Evolutionary conservation across 73 alveolate genomes (phyloP).

Genomic region (Diophrys sp.): DNA sequence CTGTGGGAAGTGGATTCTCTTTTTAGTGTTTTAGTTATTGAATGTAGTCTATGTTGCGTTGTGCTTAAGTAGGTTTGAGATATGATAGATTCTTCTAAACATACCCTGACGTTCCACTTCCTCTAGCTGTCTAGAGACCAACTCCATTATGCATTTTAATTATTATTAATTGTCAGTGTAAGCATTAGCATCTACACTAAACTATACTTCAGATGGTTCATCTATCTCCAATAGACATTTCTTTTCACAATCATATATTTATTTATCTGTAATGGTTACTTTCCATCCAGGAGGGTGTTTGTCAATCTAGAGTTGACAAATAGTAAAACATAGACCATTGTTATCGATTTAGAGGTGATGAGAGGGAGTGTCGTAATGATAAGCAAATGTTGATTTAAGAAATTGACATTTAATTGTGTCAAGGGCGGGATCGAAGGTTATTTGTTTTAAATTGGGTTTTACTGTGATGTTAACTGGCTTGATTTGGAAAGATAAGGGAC

Average conservation of each 20-base stretch:
- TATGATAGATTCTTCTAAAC: conserved; percentile 85
- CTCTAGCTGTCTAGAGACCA: conserved; percentile 93
- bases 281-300: neutral
- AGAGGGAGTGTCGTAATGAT: neutral
- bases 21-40: conserved; percentile 72
- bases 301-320: neutral
- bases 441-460: neutral
- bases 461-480: neutral
- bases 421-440: neutral
- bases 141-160: conserved; percentile 90
- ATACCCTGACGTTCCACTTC: conserved; percentile 98
- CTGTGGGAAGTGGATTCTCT: conserved; percentile 88
- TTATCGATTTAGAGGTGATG: neutral
- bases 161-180: neutral
- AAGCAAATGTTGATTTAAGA: neutral
- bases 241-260: neutral
- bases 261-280: neutral
- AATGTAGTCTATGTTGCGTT: conserved; percentile 68
- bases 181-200: neutral
- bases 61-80: conserved; percentile 52
- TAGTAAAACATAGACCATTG: neutral
- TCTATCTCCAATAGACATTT: neutral
- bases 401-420: neutral
- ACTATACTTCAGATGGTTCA: neutral
- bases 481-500: neutral